Conservation (phyloP, 2,329 filamentous ascomycete genomes). For the Talaromyces sp. region DNA sequence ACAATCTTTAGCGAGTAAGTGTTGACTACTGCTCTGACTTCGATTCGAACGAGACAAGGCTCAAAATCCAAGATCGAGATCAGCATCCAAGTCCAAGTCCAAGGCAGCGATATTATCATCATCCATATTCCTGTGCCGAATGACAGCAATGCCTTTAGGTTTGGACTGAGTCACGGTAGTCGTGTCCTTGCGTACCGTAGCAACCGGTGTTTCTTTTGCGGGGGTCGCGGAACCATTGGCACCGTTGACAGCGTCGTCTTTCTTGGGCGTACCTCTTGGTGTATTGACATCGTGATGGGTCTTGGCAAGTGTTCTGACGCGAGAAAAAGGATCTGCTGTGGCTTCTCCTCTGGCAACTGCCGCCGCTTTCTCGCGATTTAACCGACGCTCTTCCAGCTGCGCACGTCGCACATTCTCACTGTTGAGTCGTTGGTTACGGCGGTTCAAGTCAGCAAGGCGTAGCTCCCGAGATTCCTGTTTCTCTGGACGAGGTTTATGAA, state of each 20-base stretch:
- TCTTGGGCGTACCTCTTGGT: conserved; percentile 23
- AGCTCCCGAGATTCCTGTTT: conserved; percentile 65
- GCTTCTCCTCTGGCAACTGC: conserved; percentile 61
- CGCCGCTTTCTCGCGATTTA: conserved; percentile 56
- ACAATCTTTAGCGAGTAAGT: not conserved
- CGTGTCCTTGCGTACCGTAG: conserved; percentile 45
- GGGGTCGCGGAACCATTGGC: conserved; percentile 50
- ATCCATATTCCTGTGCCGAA: conserved; percentile 73
- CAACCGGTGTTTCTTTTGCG: conserved; percentile 34
- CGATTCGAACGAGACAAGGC: not conserved
- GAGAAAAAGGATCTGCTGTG: conserved; percentile 51
- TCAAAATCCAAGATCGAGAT: conserved; percentile 58
- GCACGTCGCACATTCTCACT: conserved; percentile 87
- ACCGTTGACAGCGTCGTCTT: conserved; percentile 46
- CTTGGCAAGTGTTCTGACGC: conserved; percentile 63
- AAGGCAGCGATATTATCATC: conserved; percentile 88
- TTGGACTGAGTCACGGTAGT: conserved; percentile 27
- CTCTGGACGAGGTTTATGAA: conserved; percentile 54
- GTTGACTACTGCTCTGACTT: not conserved
- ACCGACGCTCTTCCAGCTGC: conserved; percentile 73
- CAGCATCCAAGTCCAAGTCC: conserved; percentile 71
- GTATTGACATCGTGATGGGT: conserved; percentile 62
- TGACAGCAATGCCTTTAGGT: conserved; percentile 56
- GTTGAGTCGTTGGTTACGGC: conserved; percentile 77
- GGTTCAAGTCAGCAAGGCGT: conserved; percentile 76